Evolutionary conservation across 768 basidiomycete species (phyloP).

Genomic region (Pholiota conissans): DNA sequence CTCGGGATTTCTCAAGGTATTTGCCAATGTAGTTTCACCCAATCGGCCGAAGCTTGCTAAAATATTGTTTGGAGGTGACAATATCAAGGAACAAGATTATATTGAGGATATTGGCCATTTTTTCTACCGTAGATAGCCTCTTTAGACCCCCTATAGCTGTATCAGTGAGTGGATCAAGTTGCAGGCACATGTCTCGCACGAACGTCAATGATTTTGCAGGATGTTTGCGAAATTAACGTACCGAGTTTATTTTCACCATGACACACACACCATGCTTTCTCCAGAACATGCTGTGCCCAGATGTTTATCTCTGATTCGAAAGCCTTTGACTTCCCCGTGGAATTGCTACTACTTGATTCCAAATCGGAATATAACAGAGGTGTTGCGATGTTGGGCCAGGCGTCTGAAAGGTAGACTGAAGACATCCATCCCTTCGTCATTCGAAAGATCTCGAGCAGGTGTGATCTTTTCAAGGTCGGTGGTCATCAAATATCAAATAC

Average conservation of each 20-base stretch:
- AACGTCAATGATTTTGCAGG: background rate
- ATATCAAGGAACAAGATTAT: conserved; percentile 52
- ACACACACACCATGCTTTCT: conserved; percentile 46
- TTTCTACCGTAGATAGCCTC: conserved; percentile 33
- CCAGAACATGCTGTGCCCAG: conserved; percentile 46
- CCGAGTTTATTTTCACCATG: conserved; percentile 22
- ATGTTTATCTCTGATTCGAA: conserved; percentile 36
- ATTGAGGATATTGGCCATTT: conserved; percentile 45
- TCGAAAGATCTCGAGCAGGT: conserved; percentile 40
- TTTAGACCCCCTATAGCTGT: conserved; percentile 42
- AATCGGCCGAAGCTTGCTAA: conserved; percentile 36
- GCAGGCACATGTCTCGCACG: conserved; percentile 41
- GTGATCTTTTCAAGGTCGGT: conserved; percentile 26
- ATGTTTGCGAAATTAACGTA: background rate
- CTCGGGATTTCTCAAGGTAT: conserved; percentile 50
- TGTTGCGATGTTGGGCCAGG: conserved; percentile 48
- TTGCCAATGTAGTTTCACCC: conserved; percentile 45
- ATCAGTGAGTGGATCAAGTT: conserved; percentile 41
- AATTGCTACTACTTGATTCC: conserved; percentile 23
- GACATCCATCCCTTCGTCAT: conserved; percentile 32
- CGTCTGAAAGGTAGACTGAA: conserved; percentile 44
- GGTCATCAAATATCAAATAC: conserved; percentile 7
- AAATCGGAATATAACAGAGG: conserved; percentile 34
- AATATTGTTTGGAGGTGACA: conserved; percentile 47
- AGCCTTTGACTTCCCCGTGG: conserved; percentile 1